A percentile compares a stretch with the other conserved stretches of the same genome.
These are phyloP conservation scores for Russula sp. DNA, from an alignment of 768 basidiomycete genomes.

Conservation along the genomic window DNA sequence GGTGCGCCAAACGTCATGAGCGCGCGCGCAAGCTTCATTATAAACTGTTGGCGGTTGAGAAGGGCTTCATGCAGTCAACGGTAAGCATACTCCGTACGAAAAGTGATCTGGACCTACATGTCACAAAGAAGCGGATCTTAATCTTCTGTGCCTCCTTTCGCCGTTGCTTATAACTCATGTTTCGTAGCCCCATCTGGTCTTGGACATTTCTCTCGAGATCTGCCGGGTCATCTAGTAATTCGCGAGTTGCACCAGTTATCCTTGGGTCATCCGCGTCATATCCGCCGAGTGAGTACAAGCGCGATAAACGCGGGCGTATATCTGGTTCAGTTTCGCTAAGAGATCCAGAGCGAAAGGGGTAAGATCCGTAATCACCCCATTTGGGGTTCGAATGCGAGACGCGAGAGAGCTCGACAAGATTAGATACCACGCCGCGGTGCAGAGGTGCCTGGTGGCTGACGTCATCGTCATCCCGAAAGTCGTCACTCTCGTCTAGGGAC, in stretches of 20 bases:
- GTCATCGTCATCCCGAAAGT: conserved; percentile 1
- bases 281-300: conserved; percentile 29
- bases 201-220: conserved; percentile 53
- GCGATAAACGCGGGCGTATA: conserved; percentile 20
- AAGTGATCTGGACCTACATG: conserved; percentile 45
- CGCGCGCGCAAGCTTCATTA: conserved; percentile 78
- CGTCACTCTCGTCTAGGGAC: conserved; percentile 1
- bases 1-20: conserved; percentile 91
- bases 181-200: conserved; percentile 39
- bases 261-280: conserved; percentile 67
- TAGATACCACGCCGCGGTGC: conserved; percentile 20
- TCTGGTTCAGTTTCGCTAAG: conserved; percentile 3
- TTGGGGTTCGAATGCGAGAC: conserved; percentile 1
- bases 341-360: conserved; percentile 2
- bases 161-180: conserved; percentile 61
- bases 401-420: conserved; percentile 23
- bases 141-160: conserved; percentile 59
- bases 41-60: conserved; percentile 75
- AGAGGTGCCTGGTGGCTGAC: background rate
- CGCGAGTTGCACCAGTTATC: conserved; percentile 53
- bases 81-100: background rate
- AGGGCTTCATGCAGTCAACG: conserved; percentile 50
- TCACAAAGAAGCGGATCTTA: conserved; percentile 66
- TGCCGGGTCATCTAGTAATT: conserved; percentile 51
- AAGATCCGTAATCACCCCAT: background rate